Base-by-base conservation (phyloP, 345 rosid genomes). In the Dovyalis caffra region DNA sequence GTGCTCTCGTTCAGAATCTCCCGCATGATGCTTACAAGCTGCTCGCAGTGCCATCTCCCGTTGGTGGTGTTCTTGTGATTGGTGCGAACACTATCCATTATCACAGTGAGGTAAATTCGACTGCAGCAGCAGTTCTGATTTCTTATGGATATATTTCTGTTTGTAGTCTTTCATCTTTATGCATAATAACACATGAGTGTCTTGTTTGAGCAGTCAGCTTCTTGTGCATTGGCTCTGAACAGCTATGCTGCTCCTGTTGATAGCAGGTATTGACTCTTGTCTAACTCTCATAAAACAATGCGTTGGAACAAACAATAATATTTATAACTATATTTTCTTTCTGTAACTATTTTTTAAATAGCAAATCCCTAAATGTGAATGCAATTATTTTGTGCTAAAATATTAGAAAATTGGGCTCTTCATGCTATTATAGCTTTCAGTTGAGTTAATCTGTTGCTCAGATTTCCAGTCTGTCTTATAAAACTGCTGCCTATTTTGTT, bases 1-100 rank as follows among this genome's bases (percentile, higher is more conserved):
- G 73, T 68, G 18, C 77, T 74, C 51, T 74, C 25, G 60, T 67
- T 72, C 91, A 95, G 99, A 88, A 91, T 86, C 93, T 95, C n/a
- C 98, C 98, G 15, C 93, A 91, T 71, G 99, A 95, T 87, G 92
- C 97, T 67, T 95, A 91, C 87, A 91, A 95, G 87, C 87, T 95
- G 77, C 94, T 91, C 76, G 94, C 99, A 18, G 98, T 91, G 80
- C 99, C 98, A 70, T 90, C 97, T 9, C 99, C 98, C 71, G 89
- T 93, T 64, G 98, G 99, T 33, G 99, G 99, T 70, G 96, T 95
- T 83, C 89, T 93, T 80, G 98, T 95, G 73, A 80, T 93, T 76
- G 77, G 96, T 82, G 88, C 96, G 68, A 93, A 93, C 78, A 86
- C 89, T 66, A 87, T 95, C 75, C 98, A 93, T 80, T 95, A 93